Evolutionary conservation across 352 stramenopile genomes (phyloP).

Genomic region (Phytophthora syringae): DNA sequence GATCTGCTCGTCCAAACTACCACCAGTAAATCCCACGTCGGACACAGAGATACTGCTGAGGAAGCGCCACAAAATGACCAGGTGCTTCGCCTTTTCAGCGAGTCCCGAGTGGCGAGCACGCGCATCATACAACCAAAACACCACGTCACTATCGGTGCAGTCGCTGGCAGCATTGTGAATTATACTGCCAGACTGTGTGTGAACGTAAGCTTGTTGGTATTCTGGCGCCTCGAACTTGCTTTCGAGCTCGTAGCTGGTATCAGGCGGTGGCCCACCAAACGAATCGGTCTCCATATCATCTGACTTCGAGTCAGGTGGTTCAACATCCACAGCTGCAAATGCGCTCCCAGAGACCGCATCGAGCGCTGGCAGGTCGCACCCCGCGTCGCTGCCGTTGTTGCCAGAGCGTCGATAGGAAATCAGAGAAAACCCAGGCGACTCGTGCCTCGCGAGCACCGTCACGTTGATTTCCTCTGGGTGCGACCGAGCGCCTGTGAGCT

Average conservation of each 20-base stretch:
- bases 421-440: constrained; percentile 39
- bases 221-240: not conserved
- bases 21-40: constrained; percentile 1
- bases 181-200: not conserved
- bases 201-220: not conserved
- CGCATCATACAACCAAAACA: not conserved
- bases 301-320: not conserved
- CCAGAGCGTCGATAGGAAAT: constrained; percentile 46
- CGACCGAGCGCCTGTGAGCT: not conserved
- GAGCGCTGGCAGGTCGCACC: not conserved
- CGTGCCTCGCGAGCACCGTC: constrained; percentile 35
- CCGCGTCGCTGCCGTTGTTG: not conserved
- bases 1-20: not conserved
- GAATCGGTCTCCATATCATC: not conserved
- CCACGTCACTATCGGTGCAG: not conserved
- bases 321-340: not conserved
- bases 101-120: not conserved
- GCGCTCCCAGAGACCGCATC: not conserved
- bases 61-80: constrained; percentile 31
- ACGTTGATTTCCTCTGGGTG: constrained; percentile 1
- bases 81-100: constrained; percentile 20
- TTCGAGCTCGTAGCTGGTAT: not conserved
- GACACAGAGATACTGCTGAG: constrained; percentile 5
- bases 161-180: not conserved
- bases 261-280: not conserved